Evolutionary conservation across 257 asterid species (phyloP), one percentile per base, ranked within the genome.

Genomic region (Linaria vulgaris): DNA sequence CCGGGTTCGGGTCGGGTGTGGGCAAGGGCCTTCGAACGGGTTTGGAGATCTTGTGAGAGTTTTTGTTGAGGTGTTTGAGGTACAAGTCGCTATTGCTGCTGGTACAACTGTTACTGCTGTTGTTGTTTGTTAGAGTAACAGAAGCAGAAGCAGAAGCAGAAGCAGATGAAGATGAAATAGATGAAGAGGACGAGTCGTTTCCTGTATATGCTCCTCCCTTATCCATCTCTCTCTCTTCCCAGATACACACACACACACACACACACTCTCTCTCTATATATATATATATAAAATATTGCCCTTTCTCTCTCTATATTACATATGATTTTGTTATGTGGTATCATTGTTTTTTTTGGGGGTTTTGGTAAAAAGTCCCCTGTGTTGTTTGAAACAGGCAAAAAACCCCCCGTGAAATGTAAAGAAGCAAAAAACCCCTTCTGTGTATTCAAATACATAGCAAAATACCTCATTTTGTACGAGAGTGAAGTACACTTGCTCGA

Each of bases 41-140:
- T 57, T 80, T 80, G 1, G 77, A 23, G 19, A 74, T 80, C 61
- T 74, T 74, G 22, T 68, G 67, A 1, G 86, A 80, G 31, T 67
- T 67, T 58, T 64, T 72, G 72, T 64, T 77, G 6, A 80, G 63
- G 12, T 67, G 62, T 16, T 74, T 80, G 31, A 77, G 64, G 39
- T 61, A 75, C n/a, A 53, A 45, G 11, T 77, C 77, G 17, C 72
- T 60, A 27, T 27, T 64, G 43, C 65, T 13, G 30, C 48, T 52
- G 52, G 41, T 14, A 8, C 67, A n/a, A 39, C 63, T 7, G 21
- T 59, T 38, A 12, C 23, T 60, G 27, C 67, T 61, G 61, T 56
- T 67, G 53, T 24, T 59, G 53, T 23, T 56, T 47, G 72, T 22
- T 48, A 55, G 13, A 17, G 51, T 49, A 9, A n/a, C n/a, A n/a